Conservation (phyloP, 768 basidiomycete genomes). For the Zangia roseola region DNA sequence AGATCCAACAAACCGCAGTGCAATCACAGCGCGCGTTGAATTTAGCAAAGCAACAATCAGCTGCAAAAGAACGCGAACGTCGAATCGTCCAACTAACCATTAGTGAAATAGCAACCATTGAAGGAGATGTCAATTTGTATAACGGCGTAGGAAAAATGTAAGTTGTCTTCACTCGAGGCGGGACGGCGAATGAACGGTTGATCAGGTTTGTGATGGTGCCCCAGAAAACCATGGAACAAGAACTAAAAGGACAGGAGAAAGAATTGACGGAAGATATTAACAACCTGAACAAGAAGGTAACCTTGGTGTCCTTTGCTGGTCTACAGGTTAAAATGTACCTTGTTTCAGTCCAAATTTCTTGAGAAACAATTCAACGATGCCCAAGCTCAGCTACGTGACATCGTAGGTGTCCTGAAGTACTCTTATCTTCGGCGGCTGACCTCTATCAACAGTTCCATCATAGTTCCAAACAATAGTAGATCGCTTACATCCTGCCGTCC, state of each 20-base stretch:
- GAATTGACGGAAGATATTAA: conserved; percentile 81
- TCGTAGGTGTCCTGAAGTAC: conserved; percentile 46
- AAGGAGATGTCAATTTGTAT: conserved; percentile 79
- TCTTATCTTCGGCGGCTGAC: conserved; percentile 4
- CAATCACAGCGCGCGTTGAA: conserved; percentile 80
- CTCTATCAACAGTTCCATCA: conserved; percentile 28
- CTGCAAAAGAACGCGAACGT: conserved; percentile 83
- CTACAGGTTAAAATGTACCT: background rate
- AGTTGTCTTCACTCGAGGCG: conserved; percentile 2
- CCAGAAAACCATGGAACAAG: conserved; percentile 71
- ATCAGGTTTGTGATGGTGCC: conserved; percentile 89
- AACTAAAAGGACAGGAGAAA: conserved; percentile 76
- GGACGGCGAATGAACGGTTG: conserved; percentile 1
- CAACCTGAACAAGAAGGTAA: conserved; percentile 83
- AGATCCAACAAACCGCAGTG: conserved; percentile 90
- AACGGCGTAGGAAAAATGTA: conserved; percentile 97
- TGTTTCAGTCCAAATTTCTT: conserved; percentile 76
- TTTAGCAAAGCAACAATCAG: conserved; percentile 69
- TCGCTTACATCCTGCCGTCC: background rate
- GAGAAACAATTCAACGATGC: conserved; percentile 94
- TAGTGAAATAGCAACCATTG: conserved; percentile 71
- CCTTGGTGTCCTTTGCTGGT: background rate
- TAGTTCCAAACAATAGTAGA: conserved; percentile 25
- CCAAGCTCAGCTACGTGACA: conserved; percentile 81
- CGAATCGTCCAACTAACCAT: conserved; percentile 88